A percentile compares a stretch with the other conserved stretches of the same genome.
phyloP scores from a whole-genome alignment of 2,329 filamentous ascomycete species.

The Hyphodiscus sp. region DNA sequence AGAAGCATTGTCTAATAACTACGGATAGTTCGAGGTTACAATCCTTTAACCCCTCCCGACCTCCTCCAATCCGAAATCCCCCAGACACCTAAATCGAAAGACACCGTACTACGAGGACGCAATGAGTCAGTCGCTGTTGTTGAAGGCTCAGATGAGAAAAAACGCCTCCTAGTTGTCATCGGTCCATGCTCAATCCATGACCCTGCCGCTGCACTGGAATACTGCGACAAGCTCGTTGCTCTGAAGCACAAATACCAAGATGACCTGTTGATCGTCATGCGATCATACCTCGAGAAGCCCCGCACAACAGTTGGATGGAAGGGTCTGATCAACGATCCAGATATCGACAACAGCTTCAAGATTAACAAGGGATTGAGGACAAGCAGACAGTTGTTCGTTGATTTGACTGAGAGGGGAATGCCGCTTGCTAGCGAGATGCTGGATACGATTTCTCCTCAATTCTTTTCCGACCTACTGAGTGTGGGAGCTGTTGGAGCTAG shows the following conservation, averaged over 20 bases:
- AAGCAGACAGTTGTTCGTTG: slow-evolving; percentile 85
- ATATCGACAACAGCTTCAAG: slow-evolving; percentile 97
- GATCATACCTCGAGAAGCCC: slow-evolving; percentile 96
- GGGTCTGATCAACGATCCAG: slow-evolving; percentile 95
- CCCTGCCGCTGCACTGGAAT: slow-evolving; percentile 80
- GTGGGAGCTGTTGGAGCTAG: slow-evolving; percentile 92
- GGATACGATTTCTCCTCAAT: slow-evolving; percentile 96
- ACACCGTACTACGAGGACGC: slow-evolving; percentile 49
- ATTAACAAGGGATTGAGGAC: slow-evolving; percentile 95
- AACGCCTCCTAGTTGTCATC: slow-evolving; percentile 67
- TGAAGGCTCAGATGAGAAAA: slow-evolving; percentile 55
- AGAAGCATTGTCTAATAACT: neutral
- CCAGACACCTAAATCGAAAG: slow-evolving; percentile 35
- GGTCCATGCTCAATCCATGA: slow-evolving; percentile 98
- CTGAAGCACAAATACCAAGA: slow-evolving; percentile 83
- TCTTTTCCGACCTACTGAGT: slow-evolving; percentile 84
- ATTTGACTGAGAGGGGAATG: slow-evolving; percentile 88
- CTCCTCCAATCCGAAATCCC: slow-evolving; percentile 90
- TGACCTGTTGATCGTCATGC: slow-evolving; percentile 93
- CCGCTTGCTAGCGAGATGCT: slow-evolving; percentile 96
- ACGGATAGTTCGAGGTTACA: slow-evolving; percentile 46
- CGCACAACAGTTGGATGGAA: slow-evolving; percentile 98
- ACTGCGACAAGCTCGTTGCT: slow-evolving; percentile 76
- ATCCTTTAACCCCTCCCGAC: slow-evolving; percentile 84
- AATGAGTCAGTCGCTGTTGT: slow-evolving; percentile 51